Evolutionary conservation across 768 basidiomycete species (phyloP).

Genomic region (Amanita fuliginea): DNA sequence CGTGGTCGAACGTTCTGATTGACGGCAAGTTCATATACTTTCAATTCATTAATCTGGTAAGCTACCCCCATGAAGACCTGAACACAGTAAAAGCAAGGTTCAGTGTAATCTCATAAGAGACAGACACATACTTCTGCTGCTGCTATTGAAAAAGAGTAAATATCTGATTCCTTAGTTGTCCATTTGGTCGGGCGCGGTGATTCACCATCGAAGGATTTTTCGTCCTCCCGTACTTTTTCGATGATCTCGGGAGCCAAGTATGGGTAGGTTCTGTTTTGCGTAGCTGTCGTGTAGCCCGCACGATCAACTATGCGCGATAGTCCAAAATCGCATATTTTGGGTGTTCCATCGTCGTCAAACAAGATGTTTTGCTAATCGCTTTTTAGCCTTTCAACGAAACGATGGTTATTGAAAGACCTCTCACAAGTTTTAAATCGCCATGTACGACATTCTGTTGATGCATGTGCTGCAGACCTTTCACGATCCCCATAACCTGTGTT

Average conservation of each 20-base stretch:
- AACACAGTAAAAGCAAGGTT: neutral
- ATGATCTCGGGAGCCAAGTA: conserved; percentile 46
- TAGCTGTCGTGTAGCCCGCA: conserved; percentile 22
- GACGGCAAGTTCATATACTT: too few species aligned
- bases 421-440: too few species aligned
- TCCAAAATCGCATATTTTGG: conserved; percentile 54
- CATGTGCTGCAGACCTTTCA: neutral
- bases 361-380: conserved; percentile 41
- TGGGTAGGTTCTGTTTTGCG: conserved; percentile 32
- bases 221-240: neutral
- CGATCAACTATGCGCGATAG: conserved; percentile 42
- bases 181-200: too few species aligned
- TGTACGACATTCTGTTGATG: neutral
- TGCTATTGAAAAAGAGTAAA: neutral
- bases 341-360: conserved; percentile 36
- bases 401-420: too few species aligned
- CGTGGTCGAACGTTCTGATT: neutral
- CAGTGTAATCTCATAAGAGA: neutral
- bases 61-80: neutral
- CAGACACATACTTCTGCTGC: neutral
- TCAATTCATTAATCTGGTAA: neutral
- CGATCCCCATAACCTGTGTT: neutral
- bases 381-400: too few species aligned
- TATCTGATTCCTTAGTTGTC: neutral
- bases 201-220: too few species aligned